Conservation (phyloP, 306 rosid species). For the Castanea crenata region DNA sequence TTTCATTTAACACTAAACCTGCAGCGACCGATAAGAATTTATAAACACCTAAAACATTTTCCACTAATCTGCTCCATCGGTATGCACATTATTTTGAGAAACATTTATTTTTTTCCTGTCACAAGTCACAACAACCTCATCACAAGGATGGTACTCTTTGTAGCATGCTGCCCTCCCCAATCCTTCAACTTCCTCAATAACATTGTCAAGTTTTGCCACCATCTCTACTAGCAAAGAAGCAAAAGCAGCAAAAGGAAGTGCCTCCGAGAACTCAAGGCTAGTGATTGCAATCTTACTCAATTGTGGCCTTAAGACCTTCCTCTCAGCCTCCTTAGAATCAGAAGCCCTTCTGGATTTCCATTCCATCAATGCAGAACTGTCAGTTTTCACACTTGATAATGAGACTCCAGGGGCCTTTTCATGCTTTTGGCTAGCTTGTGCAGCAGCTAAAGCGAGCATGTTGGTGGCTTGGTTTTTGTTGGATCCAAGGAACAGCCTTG, state of each 20-base stretch:
- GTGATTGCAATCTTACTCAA: slow-evolving; percentile 79
- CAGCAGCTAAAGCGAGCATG: slow-evolving; percentile 70
- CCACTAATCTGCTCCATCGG: slow-evolving; percentile 49
- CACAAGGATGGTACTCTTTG: slow-evolving; percentile 62
- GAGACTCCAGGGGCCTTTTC: slow-evolving; percentile 41
- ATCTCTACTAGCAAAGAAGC: slow-evolving; percentile 93
- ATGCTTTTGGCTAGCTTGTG: slow-evolving; percentile 46
- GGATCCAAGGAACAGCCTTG: slow-evolving; percentile 88
- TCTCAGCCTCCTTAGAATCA: slow-evolving; percentile 52
- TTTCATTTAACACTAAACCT: too few relatives aligned
- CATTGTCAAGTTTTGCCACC: slow-evolving; percentile 80
- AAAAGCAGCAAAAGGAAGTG: slow-evolving; percentile 95
- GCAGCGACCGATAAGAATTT: too few relatives aligned
- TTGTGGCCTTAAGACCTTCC: slow-evolving; percentile 69
- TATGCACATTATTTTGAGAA: slow-evolving; percentile 44
- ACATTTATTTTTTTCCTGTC: slow-evolving; percentile 49
- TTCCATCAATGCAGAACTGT: slow-evolving; percentile 64
- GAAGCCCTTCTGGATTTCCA: slow-evolving; percentile 60
- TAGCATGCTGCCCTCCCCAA: slow-evolving; percentile 75
- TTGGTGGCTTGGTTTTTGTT: slow-evolving; percentile 51
- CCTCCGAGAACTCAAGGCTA: slow-evolving; percentile 92
- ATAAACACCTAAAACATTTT: too few relatives aligned
- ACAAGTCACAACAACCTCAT: slow-evolving; percentile 54
- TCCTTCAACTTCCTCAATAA: slow-evolving; percentile 85
- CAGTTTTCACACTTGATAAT: slow-evolving; percentile 76